Base-by-base conservation (phyloP, 1,284 basidiomycete species). In the Ceratobasidium sp. region DNA sequence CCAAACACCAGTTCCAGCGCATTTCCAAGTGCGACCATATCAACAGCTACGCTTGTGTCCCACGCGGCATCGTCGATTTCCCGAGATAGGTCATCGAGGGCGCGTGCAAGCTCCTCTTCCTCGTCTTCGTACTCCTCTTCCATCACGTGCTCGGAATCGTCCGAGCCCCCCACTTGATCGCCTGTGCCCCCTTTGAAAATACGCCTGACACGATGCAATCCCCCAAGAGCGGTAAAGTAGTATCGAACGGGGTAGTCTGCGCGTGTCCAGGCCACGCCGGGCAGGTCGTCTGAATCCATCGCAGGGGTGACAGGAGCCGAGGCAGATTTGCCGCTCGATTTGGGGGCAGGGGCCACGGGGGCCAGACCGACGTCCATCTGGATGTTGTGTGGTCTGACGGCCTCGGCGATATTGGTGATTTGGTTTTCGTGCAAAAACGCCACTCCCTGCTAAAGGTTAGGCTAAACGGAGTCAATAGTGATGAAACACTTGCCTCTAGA, bases 371-470 rank as follows among this genome's bases (percentile, higher is more conserved):
- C 65, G 55, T 70, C 71, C 71, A 72, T 72, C 42, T 64, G 68
- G 50, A 70, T 72, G 35, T 72, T 72, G 34, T 65, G 38, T 13
- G 68, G 71, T 27, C 50, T 67, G 34, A 67, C 64, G 25, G 57
- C 53, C 58, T 69, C 56, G 60, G 62, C 55, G 47, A 72, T 40
- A 15, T 47, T 34, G 6, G 68, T 70, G 35, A 72, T 72, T 32
- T 67, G 62, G 65, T 72, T 49, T 38, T 72, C 68, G 60, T 72
- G 71, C 60, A 70, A 69, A 64, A 72, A 72, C 25, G 71, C 62
- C 17, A 70, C 42, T 17, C 71, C 71, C 71, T 72, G n/a, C 4
- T 29, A 6, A 31, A 22, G 55, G 53, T 38, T 29, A 55, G 29
- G n/a, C n/a, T n/a, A n/a, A n/a, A n/a, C 22, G 35, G 35, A 38